Base-by-base conservation (phyloP, 495 filamentous ascomycete species). In the Talaromyces trachyspermus region DNA sequence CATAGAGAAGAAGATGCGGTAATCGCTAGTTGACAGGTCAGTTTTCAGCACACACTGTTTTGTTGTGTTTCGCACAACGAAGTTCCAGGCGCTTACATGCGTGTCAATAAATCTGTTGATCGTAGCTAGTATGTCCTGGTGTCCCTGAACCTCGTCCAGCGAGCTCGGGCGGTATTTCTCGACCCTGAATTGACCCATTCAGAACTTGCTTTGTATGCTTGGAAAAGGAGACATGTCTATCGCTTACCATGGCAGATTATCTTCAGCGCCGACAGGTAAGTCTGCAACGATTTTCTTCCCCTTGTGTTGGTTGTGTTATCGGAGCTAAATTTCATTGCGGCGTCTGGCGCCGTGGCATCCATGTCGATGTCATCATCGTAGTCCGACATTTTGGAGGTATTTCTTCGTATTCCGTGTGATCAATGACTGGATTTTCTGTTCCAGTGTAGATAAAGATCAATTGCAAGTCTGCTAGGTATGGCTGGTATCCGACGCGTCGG, bases 1-100 rank as follows among this genome's bases (percentile, higher is more conserved):
- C 92, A 58, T 99, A 99, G 53, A 99, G 85, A 36, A 99, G 88
- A 33, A 99, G 86, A 72, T 99, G 92, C 14, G 92, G 92, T 52
- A 99, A 72, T 59, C 89, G 78, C 77, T 86, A 46, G 25, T 17
- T 14, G 29, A 40, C 19, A 9, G 19, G n/a, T 57, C 36, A 49
- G 37, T 63, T 4, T 37, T 8, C 18, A 17, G 39, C 53, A 46
- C 8, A 41, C 29, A 15, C 15, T 10, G 32, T 9, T 8, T 24
- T 15, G 12, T 26, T 11, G 30, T 29, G 20, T 10, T 5, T 39
- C 14, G 15, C 2, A 19, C 19, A 41, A 38, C 3, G 7, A 27
- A 14, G 9, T 3, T 14, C 9, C 17, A 37, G 12, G 8, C 43
- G 51, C 66, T 15, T 65, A 85, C 82, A 70, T 97, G 95, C 26